Percentiles rank a stretch among this genome's conserved stretches.
phyloP scores from a whole-genome alignment of 139 green algal genomes.

The Chlamydomonas applanata region DNA sequence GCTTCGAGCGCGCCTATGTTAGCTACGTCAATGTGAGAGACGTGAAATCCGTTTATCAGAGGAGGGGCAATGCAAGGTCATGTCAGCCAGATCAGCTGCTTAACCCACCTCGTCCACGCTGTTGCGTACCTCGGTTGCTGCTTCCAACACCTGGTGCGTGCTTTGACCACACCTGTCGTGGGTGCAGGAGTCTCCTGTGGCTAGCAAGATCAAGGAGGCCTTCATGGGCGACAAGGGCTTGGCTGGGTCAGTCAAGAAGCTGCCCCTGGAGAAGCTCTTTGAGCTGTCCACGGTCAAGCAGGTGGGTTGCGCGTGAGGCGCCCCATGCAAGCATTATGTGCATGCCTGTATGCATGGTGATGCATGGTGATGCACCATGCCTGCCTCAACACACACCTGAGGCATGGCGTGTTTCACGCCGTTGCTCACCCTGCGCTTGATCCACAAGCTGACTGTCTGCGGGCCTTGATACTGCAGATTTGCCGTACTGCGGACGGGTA shows the following conservation, averaged over 20 bases:
- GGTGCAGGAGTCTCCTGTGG: conserved; percentile 67
- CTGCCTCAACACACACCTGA: too few relatives aligned
- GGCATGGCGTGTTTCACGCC: too few relatives aligned
- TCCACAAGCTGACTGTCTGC: neutral
- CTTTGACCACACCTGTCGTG: neutral
- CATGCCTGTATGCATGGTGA: neutral
- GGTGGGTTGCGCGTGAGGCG: conserved; percentile 31
- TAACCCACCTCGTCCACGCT: neutral
- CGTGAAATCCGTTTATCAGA: too few relatives aligned
- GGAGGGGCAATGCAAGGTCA: neutral
- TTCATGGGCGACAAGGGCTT: conserved; percentile 62
- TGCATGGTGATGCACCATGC: too few relatives aligned
- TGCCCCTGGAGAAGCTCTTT: conserved; percentile 83
- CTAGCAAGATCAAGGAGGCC: conserved; percentile 74
- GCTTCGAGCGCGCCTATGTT: conserved; percentile 84
- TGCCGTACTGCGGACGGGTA: conserved; percentile 81
- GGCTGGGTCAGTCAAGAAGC: conserved; percentile 56
- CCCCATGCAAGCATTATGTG: neutral
- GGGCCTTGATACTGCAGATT: conserved; percentile 49
- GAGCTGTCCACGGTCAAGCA: conserved; percentile 74
- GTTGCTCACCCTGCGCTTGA: neutral
- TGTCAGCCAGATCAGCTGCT: conserved; percentile 3
- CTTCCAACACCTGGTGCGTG: neutral
- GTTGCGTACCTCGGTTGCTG: neutral
- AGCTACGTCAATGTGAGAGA: conserved; percentile 72